Conservation (phyloP, 2,329 filamentous ascomycete species). For the Penicillium janthinellum region DNA sequence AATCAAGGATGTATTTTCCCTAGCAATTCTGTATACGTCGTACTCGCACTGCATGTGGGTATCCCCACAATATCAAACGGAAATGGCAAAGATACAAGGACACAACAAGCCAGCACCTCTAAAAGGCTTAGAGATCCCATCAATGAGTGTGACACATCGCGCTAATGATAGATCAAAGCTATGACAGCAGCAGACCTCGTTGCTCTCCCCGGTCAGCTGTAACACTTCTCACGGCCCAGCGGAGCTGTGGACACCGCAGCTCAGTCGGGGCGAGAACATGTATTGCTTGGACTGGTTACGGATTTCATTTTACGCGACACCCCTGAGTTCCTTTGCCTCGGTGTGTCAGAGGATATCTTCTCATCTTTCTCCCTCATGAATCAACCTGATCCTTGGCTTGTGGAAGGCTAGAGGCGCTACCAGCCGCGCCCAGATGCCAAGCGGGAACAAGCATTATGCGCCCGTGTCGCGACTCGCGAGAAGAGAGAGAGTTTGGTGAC, state of each 20-base stretch:
- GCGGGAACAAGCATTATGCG: constrained; percentile 13
- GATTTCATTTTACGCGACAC: not conserved
- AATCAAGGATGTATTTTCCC: not conserved
- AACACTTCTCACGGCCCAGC: not conserved
- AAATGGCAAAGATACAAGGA: not conserved
- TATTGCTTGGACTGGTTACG: not conserved
- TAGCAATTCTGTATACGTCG: not conserved
- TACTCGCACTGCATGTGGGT: not conserved
- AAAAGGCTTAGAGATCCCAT: not conserved
- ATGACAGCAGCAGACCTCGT: not conserved
- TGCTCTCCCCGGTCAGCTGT: not conserved
- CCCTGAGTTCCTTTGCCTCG: not conserved
- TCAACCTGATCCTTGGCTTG: not conserved
- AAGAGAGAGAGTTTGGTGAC: not conserved
- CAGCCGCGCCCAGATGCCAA: constrained; percentile 9
- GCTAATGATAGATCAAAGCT: not conserved
- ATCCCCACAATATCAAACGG: not conserved
- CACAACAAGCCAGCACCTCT: not conserved
- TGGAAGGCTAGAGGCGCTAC: constrained; percentile 4
- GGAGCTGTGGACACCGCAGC: not conserved
- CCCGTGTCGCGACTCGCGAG: not conserved
- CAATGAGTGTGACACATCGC: not conserved
- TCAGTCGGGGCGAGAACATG: not conserved
- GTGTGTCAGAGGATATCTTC: not conserved
- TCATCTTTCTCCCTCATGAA: not conserved